Evolutionary conservation across 2,329 filamentous ascomycete genomes (phyloP), one percentile per base, ranked within the genome.

Genomic region (Xylariaceae sp.): DNA sequence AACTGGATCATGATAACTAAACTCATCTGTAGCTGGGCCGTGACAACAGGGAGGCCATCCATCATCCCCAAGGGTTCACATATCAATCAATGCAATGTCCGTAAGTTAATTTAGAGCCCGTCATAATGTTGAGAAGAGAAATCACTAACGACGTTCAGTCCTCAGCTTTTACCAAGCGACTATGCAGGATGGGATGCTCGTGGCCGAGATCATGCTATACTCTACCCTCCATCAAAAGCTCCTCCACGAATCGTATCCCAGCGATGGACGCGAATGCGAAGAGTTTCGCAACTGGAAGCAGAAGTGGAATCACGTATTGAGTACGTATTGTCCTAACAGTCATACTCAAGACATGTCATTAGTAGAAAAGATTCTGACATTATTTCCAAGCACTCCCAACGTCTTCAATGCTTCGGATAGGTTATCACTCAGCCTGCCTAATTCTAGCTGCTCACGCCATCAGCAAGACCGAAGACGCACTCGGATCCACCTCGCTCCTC

Each of bases 121-220:
- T 17, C 17, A 17, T 17, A 17, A 17, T 6, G 11, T 18, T 45
- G 17, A 7, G 3, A 44, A 4, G 37, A 8, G 18, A 55, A 52
- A 50, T 62, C 17, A 64, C 47, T 2, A 39, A 42, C 44, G 17
- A 17, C 8, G 2, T 13, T 52, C 18, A 64, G 62, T 77, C 3
- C 71, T 76, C 10, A 75, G 68, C 52, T 76, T 77, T 56, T 74
- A 75, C 51, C 72, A 74, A 50, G 72, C 74, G 2, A 75, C 75
- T 2, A 75, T 77, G 68, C 72, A 73, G 37, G 75, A 77, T 37
- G 72, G 71, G 1, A 75, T 77, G 73, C 65, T 77, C 1, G 69
- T 74, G 7, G 74, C 75, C 1, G 74, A 77, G 55, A 74, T 76
- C 17, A 67, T 71, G 52, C 62, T 77, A 1, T 77, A 75, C 53